Conservation (phyloP, 1,139 yeast species). For the Lodderomyces margitis region DNA sequence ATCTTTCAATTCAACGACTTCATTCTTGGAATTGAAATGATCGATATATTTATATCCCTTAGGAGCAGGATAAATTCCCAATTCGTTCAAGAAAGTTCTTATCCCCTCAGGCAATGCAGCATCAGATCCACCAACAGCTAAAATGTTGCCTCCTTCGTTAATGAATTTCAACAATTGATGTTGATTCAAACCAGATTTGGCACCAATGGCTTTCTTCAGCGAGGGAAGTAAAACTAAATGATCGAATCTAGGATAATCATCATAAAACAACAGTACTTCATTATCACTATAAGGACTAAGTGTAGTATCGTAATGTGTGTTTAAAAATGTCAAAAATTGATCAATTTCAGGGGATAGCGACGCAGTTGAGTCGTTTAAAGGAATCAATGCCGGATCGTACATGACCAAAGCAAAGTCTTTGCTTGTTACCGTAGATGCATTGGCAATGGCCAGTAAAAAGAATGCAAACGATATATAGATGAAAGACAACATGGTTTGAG, state of each 20-base stretch:
- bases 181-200: conserved; percentile 33
- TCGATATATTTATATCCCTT: conserved; percentile 66
- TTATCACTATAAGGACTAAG: conserved; percentile 28
- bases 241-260: conserved; percentile 25
- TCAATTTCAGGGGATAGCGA: conserved; percentile 19
- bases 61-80: conserved; percentile 86
- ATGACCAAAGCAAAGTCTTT: conserved; percentile 27
- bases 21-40: conserved; percentile 47
- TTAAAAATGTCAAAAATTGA: conserved; percentile 23
- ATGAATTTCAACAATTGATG: conserved; percentile 47
- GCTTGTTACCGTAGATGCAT: conserved; percentile 8
- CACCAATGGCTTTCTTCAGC: conserved; percentile 31
- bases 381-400: conserved; percentile 29
- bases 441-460: conserved; percentile 12
- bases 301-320: conserved; percentile 23
- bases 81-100: conserved; percentile 66
- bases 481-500: conserved; percentile 1
- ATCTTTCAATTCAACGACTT: conserved; percentile 25
- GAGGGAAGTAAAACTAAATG: conserved; percentile 42
- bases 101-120: conserved; percentile 61
- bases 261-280: conserved; percentile 24
- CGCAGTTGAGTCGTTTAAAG: conserved; percentile 19
- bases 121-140: conserved; percentile 51
- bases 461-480: conserved; percentile 12
- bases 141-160: conserved; percentile 68